phyloP scores from a whole-genome alignment of 148 eudicot genomes.

The Rhododendron molle region DNA sequence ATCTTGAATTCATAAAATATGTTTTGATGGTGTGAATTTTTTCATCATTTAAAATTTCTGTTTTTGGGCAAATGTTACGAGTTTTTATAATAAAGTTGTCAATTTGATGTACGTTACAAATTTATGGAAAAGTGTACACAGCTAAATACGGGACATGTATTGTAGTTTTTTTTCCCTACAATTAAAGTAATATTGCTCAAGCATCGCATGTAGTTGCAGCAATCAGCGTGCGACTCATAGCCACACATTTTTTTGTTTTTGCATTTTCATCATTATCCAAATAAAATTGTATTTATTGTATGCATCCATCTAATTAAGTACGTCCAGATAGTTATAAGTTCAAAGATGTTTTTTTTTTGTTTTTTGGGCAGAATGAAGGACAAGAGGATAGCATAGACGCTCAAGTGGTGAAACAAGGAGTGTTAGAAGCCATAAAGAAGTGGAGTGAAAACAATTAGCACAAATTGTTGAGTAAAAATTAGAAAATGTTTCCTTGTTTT shows the following conservation, averaged over 20 bases:
- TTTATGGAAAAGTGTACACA: neutral
- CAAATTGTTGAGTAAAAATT: neutral
- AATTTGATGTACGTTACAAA: neutral
- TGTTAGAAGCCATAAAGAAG: slow-evolving; percentile 59
- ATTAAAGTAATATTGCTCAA: neutral
- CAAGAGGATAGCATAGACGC: slow-evolving; percentile 53
- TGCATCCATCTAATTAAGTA: too few relatives aligned
- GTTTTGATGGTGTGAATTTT: neutral
- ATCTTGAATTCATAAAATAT: neutral
- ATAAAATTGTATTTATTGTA: neutral
- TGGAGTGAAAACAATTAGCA: slow-evolving; percentile 46
- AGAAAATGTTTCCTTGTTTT: neutral
- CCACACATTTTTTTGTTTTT: slow-evolving; percentile 4
- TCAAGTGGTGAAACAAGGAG: slow-evolving; percentile 53
- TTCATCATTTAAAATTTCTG: neutral
- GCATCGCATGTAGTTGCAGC: neutral
- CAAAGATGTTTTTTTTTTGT: neutral
- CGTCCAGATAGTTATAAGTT: neutral
- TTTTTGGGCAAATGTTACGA: neutral
- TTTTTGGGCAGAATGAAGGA: slow-evolving; percentile 31
- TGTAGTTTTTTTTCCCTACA: neutral
- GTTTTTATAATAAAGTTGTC: neutral
- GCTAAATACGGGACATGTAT: neutral
- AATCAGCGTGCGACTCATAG: neutral
- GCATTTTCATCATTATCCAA: neutral